Conservation (phyloP, 139 green algal species). For the Volvox africanus region DNA sequence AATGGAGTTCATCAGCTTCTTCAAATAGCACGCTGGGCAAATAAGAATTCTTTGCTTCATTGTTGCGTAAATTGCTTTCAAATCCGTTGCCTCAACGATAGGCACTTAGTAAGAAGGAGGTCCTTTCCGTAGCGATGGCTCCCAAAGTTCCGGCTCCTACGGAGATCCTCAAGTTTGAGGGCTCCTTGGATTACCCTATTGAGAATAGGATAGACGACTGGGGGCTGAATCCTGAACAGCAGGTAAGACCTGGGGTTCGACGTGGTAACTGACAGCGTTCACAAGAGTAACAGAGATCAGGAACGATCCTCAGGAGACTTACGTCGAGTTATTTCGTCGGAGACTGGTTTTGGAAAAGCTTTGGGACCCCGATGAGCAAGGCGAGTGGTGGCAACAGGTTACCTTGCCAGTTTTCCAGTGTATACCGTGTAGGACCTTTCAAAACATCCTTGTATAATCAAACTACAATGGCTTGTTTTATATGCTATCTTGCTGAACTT, state of each 20-base stretch:
- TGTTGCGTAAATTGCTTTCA: too few relatives aligned
- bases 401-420: background rate
- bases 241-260: slow-evolving; percentile 21
- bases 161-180: slow-evolving; percentile 58
- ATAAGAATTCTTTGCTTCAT: too few relatives aligned
- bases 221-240: slow-evolving; percentile 56
- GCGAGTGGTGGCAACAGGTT: slow-evolving; percentile 29
- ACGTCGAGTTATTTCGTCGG: slow-evolving; percentile 61
- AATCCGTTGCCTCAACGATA: too few relatives aligned
- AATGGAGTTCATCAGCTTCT: too few relatives aligned
- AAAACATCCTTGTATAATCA: background rate
- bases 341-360: slow-evolving; percentile 6
- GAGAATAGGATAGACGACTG: slow-evolving; percentile 60
- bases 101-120: too few relatives aligned
- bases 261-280: background rate
- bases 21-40: too few relatives aligned
- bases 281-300: background rate
- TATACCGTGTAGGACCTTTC: background rate
- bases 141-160: slow-evolving; percentile 5
- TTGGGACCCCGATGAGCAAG: slow-evolving; percentile 50
- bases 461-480: background rate
- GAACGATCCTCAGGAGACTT: slow-evolving; percentile 47
- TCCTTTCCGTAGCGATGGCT: background rate
- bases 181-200: slow-evolving; percentile 54
- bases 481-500: background rate